Base-by-base conservation (phyloP, 371 early-diverging fungal species). In the Encephalitozoon romaleae region DNA sequence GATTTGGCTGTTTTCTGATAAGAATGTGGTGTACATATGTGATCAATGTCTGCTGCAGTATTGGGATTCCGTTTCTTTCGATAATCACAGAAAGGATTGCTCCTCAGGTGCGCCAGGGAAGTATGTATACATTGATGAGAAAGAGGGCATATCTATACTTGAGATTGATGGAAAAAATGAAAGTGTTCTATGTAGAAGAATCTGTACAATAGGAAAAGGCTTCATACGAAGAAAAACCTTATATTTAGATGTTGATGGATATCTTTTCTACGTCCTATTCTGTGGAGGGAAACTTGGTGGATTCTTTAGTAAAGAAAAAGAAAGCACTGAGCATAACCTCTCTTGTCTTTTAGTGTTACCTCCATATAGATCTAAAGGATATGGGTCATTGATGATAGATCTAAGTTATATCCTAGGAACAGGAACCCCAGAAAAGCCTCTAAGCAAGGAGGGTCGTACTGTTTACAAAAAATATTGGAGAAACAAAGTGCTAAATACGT, bases 311-410 rank as follows among this genome's bases (percentile, higher is more conserved):
- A 78, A 77, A 30, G 83, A 83, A 76, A 73, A 74, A 41, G 68
- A 32, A 66, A 59, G 76, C 30, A 43, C 23, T 0, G 55, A 65
- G n/a, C 70, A 80, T 45, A 81, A 82, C 47, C 55, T 85, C 8
- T 82, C 81, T 15, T 85, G 85, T 67, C 71, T 85, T 18, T 53
- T 78, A 9, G 73, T 85, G n/a, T 47, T 83, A 26, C 84, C 85
- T 12, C 55, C 67, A 11, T 82, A 75, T 52, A 70, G 75, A 34
- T 72, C 70, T 30, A 34, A 68, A 30, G 84, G 85, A 8, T 74
- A 69, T 26, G 84, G 84, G 8, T 55, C 28, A n/a, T 54, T 85
- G 43, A 49, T 85, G 47, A 73, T 85, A 18, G 85, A 85, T 70
- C 74, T 82, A 2, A 82, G 82, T 45, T 79, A 80, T 54, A 75